Evolutionary conservation across 1,284 basidiomycete genomes (phyloP).

Genomic region (Cryptococcus sp.): DNA sequence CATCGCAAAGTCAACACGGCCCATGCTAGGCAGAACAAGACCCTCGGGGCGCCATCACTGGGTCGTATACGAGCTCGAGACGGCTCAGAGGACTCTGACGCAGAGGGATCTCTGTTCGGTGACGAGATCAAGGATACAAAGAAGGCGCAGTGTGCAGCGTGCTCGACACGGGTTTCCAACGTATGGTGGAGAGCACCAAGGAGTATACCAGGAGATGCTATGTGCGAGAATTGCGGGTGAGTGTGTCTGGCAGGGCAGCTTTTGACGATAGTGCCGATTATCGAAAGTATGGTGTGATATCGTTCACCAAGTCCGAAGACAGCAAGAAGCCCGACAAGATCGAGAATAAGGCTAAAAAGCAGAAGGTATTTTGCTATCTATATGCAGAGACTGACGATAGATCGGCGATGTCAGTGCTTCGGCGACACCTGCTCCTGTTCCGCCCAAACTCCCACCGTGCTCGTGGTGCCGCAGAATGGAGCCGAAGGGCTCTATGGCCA

Average conservation of each 20-base stretch:
- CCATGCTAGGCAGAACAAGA: conserved; percentile 39
- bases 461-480: conserved; percentile 70
- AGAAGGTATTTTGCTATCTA: conserved; percentile 56
- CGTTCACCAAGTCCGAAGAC: conserved; percentile 40
- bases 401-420: conserved; percentile 24
- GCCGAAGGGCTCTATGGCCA: conserved; percentile 66
- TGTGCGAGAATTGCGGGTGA: conserved; percentile 73
- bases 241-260: conserved; percentile 45
- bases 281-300: conserved; percentile 77
- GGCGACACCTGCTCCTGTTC: conserved; percentile 37
- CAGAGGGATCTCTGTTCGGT: conserved; percentile 47
- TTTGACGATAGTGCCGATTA: conserved; percentile 51
- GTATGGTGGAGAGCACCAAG: conserved; percentile 84
- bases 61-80: conserved; percentile 32
- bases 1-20: conserved; percentile 35
- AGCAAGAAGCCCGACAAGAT: conserved; percentile 30
- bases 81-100: conserved; percentile 52
- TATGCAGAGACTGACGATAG: background rate
- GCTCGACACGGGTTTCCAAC: conserved; percentile 67
- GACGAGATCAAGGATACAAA: conserved; percentile 14
- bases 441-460: conserved; percentile 63
- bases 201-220: conserved; percentile 60
- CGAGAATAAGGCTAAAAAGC: conserved; percentile 58
- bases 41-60: conserved; percentile 39
- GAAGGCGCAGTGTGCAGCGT: conserved; percentile 60